Evolutionary conservation across 805 yeast species (phyloP).

Genomic region (Hyphopichia homilentoma): DNA sequence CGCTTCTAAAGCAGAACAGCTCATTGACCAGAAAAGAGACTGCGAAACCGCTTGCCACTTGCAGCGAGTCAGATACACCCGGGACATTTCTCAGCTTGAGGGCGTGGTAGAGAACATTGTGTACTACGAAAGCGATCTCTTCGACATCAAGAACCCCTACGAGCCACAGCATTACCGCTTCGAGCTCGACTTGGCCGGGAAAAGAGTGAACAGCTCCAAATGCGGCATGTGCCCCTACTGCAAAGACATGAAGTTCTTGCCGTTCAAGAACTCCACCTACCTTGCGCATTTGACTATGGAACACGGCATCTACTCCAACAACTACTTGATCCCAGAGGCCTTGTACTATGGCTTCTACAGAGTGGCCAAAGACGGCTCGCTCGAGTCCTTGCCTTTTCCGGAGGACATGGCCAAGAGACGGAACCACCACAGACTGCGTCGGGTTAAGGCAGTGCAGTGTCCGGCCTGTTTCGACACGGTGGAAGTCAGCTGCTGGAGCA

Average conservation of each 20-base stretch:
- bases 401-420: slow-evolving; percentile 1
- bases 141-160: slow-evolving; percentile 20
- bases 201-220: slow-evolving; percentile 19
- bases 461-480: slow-evolving; percentile 23
- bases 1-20: not conserved
- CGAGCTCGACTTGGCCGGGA: slow-evolving; percentile 20
- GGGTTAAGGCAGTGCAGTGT: slow-evolving; percentile 22
- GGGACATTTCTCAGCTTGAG: slow-evolving; percentile 13
- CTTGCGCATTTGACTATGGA: slow-evolving; percentile 30
- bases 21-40: not conserved
- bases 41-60: not conserved
- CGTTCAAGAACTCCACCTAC: slow-evolving; percentile 30
- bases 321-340: slow-evolving; percentile 28
- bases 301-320: slow-evolving; percentile 31
- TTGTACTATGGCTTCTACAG: slow-evolving; percentile 23
- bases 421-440: slow-evolving; percentile 11
- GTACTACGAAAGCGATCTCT: slow-evolving; percentile 19
- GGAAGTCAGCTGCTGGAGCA: slow-evolving; percentile 27
- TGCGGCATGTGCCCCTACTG: slow-evolving; percentile 34
- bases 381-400: not conserved
- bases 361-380: slow-evolving; percentile 13
- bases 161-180: slow-evolving; percentile 28
- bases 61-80: slow-evolving; percentile 14
- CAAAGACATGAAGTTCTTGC: slow-evolving; percentile 23
- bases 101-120: slow-evolving; percentile 15